phyloP scores from a whole-genome alignment of 108 stramenopile species.

The Cyclotella kingstonii region DNA sequence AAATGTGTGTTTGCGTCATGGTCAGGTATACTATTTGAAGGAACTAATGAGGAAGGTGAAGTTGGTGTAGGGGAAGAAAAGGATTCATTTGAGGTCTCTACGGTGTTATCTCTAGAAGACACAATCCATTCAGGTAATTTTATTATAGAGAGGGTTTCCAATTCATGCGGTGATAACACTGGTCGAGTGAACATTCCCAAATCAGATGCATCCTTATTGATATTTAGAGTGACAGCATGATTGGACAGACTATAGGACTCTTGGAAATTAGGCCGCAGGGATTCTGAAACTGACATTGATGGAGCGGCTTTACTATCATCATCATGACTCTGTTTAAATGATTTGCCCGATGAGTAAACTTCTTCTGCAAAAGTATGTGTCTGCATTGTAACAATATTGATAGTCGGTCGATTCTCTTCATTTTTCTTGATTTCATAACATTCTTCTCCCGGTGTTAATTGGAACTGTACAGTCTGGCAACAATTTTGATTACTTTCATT shows the following conservation, averaged over 20 bases:
- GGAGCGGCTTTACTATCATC: neutral
- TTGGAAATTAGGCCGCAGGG: slow-evolving; percentile 2
- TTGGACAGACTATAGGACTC: slow-evolving; percentile 28
- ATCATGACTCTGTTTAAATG: no score
- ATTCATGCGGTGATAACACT: slow-evolving; percentile 30
- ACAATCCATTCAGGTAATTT: slow-evolving; percentile 35
- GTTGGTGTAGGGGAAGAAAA: neutral
- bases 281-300: no score
- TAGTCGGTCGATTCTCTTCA: no score
- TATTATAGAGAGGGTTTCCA: slow-evolving; percentile 31
- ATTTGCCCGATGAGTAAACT: no score
- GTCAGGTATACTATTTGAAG: neutral
- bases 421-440: no score
- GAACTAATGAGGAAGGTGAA: neutral
- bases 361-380: no score
- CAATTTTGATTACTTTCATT: no score
- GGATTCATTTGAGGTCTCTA: no score
- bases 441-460: no score
- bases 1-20: neutral
- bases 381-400: no score
- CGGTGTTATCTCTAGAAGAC: slow-evolving; percentile 2
- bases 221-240: slow-evolving; percentile 31
- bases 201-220: slow-evolving; percentile 18
- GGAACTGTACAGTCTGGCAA: no score
- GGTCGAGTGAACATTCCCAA: slow-evolving; percentile 29